Percentiles rank a stretch among this genome's conserved stretches.
phyloP scores from a whole-genome alignment of 306 rosid genomes.

The Pterocarpus macrocarpus region DNA sequence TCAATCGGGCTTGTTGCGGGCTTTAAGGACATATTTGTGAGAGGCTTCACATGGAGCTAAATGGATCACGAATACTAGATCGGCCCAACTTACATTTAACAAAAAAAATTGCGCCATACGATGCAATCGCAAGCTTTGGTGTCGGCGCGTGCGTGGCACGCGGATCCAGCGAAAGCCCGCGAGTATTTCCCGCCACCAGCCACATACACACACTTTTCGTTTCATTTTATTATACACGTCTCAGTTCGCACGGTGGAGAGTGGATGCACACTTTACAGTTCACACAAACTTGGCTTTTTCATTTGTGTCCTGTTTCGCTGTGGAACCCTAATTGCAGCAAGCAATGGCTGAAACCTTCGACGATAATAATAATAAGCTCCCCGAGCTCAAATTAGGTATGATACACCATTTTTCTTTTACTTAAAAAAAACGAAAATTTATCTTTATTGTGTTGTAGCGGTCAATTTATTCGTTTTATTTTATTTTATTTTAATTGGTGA shows the following conservation, averaged over 20 bases:
- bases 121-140: neutral
- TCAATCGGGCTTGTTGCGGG: no score
- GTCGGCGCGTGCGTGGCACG: neutral
- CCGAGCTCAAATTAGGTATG: slow-evolving; percentile 90
- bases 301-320: neutral
- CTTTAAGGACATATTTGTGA: no score
- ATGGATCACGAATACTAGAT: no score
- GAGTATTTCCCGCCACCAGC: slow-evolving; percentile 73
- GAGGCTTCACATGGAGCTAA: no score
- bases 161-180: slow-evolving; percentile 48
- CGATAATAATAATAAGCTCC: slow-evolving; percentile 74
- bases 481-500: neutral
- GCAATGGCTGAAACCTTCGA: slow-evolving; percentile 72
- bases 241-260: neutral
- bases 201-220: slow-evolving; percentile 3
- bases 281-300: neutral
- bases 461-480: neutral
- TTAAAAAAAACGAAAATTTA: neutral
- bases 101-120: no score
- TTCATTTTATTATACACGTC: neutral
- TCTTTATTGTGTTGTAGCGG: no score
- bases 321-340: slow-evolving; percentile 48
- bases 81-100: no score
- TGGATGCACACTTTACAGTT: neutral
- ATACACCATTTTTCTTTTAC: neutral